Evolutionary conservation across 805 yeast genomes (phyloP).

Genomic region (Lipomyces spencermartinsiae): DNA sequence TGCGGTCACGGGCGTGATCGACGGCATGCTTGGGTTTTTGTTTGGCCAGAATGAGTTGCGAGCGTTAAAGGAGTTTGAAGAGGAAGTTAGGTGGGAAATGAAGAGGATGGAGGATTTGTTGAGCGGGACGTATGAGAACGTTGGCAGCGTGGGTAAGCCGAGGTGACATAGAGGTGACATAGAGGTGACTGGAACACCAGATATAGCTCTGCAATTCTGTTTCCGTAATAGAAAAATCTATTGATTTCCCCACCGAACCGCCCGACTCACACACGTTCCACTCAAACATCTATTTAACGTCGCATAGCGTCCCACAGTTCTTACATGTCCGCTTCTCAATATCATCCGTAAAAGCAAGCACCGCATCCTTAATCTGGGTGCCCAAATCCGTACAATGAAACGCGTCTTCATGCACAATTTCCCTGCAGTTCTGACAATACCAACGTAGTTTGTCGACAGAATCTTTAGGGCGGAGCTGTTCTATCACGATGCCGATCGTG

Average conservation of each 20-base stretch:
- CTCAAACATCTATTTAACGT: conserved; percentile 6
- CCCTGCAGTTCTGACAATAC: conserved; percentile 79
- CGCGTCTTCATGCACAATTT: conserved; percentile 67
- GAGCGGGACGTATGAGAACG: background rate
- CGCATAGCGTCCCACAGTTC: conserved; percentile 64
- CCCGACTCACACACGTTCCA: background rate
- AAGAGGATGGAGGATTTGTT: conserved; percentile 2
- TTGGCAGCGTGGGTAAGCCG: background rate
- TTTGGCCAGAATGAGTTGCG: conserved; percentile 84
- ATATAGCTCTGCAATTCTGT: background rate
- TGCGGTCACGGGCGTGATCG: conserved; percentile 68
- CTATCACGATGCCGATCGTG: conserved; percentile 89
- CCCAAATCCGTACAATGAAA: conserved; percentile 85
- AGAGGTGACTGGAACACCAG: background rate
- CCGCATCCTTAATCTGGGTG: conserved; percentile 86
- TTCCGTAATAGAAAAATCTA: background rate
- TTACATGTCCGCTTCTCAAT: conserved; percentile 70
- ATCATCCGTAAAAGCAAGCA: conserved; percentile 69
- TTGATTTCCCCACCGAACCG: background rate
- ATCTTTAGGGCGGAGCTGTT: conserved; percentile 84
- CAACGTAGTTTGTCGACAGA: conserved; percentile 78
- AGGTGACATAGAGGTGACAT: background rate
- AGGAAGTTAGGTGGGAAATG: conserved; percentile 59
- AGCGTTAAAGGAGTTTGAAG: conserved; percentile 74
- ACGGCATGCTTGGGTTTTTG: conserved; percentile 77